phyloP scores from a whole-genome alignment of 495 filamentous ascomycete genomes.

The Pyrenopolyporus hunteri region DNA sequence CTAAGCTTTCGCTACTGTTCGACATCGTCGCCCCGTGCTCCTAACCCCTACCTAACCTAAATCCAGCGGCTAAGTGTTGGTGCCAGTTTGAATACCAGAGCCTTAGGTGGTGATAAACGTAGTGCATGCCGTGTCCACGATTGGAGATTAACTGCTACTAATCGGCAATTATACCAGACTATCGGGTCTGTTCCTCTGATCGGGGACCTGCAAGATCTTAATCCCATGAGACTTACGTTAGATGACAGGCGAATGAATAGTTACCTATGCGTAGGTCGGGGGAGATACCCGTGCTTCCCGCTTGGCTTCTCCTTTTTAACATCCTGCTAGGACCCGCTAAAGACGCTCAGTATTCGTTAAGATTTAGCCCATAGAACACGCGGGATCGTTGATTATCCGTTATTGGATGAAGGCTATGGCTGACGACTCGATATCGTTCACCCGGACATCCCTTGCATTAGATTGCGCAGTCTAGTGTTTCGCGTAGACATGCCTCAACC shows the following conservation, averaged over 20 bases:
- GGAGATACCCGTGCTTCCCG: background rate
- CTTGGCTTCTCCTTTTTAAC: background rate
- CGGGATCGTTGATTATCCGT: constrained; percentile 19
- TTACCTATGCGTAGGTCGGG: background rate
- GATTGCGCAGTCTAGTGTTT: background rate
- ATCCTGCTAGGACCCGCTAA: background rate
- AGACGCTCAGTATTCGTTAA: background rate
- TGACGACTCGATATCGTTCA: background rate
- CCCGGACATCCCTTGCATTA: constrained; percentile 22
- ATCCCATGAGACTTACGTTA: background rate
- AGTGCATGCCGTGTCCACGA: background rate
- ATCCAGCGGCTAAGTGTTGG: background rate
- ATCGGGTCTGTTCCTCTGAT: background rate
- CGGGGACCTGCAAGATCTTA: background rate
- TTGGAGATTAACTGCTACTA: constrained; percentile 8
- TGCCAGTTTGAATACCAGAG: background rate
- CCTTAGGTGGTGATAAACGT: background rate
- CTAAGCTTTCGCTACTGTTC: background rate
- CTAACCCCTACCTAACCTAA: too few species aligned
- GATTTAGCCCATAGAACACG: background rate
- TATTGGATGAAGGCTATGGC: background rate
- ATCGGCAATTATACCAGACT: background rate
- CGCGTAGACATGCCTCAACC: background rate
- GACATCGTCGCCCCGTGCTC: background rate
- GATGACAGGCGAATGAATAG: background rate